These are phyloP conservation scores for Termitomyces sp. DNA, from an alignment of 768 basidiomycete species.

Conservation along the genomic window DNA sequence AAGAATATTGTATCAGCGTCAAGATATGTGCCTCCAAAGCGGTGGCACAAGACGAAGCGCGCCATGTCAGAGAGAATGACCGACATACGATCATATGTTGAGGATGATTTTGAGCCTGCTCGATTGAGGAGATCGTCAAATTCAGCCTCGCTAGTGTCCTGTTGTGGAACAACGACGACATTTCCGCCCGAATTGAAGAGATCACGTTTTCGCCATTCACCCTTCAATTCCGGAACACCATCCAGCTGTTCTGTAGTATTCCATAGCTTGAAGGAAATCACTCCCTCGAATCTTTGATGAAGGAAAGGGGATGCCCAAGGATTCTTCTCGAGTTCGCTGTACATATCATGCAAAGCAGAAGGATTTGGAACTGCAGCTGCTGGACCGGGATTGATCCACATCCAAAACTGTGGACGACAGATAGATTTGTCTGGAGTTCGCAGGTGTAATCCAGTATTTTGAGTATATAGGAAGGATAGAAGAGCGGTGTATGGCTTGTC, in stretches of 20 bases:
- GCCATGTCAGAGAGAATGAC: slow-evolving; percentile 97
- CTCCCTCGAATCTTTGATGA: slow-evolving; percentile 85
- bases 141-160: slow-evolving; percentile 24
- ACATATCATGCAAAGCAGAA: slow-evolving; percentile 77
- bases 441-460: slow-evolving; percentile 82
- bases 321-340: slow-evolving; percentile 69
- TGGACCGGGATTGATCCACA: slow-evolving; percentile 99
- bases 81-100: slow-evolving; percentile 83
- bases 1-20: slow-evolving; percentile 95
- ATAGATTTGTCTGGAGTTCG: slow-evolving; percentile 41
- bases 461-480: slow-evolving; percentile 92
- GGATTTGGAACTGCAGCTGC: slow-evolving; percentile 87
- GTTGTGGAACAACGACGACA: slow-evolving; percentile 57
- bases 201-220: slow-evolving; percentile 82
- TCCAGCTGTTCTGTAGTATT: slow-evolving; percentile 98
- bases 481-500: slow-evolving; percentile 98
- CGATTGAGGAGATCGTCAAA: slow-evolving; percentile 55
- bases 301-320: slow-evolving; percentile 96
- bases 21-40: slow-evolving; percentile 94
- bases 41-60: slow-evolving; percentile 93
- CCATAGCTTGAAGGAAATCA: slow-evolving; percentile 95
- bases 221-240: slow-evolving; percentile 79
- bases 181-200: slow-evolving; percentile 87
- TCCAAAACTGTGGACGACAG: slow-evolving; percentile 92
- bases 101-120: slow-evolving; percentile 80